A percentile compares a stretch with the other conserved stretches of the same genome.
These are phyloP conservation scores for Pseudopithomyces chartarum DNA, from an alignment of 2,329 filamentous ascomycete species.

Conservation along the genomic window DNA sequence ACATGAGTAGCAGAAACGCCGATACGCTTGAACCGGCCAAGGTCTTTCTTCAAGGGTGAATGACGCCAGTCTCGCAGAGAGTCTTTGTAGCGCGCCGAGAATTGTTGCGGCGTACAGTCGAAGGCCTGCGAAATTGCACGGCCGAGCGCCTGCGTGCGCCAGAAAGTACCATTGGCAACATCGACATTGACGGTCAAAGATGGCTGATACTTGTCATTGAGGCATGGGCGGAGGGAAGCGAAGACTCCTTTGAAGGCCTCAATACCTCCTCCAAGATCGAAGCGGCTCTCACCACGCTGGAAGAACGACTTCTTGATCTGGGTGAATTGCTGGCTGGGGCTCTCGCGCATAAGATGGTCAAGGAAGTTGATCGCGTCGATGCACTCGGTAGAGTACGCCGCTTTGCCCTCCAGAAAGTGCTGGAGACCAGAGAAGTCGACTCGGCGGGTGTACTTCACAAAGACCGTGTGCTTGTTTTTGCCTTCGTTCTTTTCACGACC, in stretches of 20 bases:
- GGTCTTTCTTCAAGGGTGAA: slow-evolving; percentile 37
- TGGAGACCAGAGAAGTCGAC: slow-evolving; percentile 71
- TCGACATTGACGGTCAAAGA: slow-evolving; percentile 85
- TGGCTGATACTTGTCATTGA: slow-evolving; percentile 56
- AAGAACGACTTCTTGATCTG: slow-evolving; percentile 87
- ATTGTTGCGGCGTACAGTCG: slow-evolving; percentile 28
- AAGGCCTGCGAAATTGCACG: slow-evolving; percentile 42
- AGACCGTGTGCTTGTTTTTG: slow-evolving; percentile 62
- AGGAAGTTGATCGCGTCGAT: slow-evolving; percentile 87
- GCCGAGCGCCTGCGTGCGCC: slow-evolving; percentile 54
- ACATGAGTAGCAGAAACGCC: slow-evolving; percentile 48
- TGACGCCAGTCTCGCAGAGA: slow-evolving; percentile 31
- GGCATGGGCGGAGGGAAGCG: slow-evolving; percentile 77
- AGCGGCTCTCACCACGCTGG: slow-evolving; percentile 54
- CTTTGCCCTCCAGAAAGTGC: slow-evolving; percentile 67
- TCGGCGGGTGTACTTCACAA: slow-evolving; percentile 66
- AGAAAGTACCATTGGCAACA: slow-evolving; percentile 90
- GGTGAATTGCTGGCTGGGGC: slow-evolving; percentile 69
- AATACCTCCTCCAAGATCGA: slow-evolving; percentile 66
- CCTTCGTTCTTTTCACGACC: slow-evolving; percentile 20
- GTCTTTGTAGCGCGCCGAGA: slow-evolving; percentile 31
- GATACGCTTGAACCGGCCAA: slow-evolving; percentile 51
- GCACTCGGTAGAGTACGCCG: slow-evolving; percentile 58
- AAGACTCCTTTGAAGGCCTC: slow-evolving; percentile 90
- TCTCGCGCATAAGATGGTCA: slow-evolving; percentile 84